Base-by-base conservation (phyloP, 768 basidiomycete species). In the Tricholoma saponaceum region DNA sequence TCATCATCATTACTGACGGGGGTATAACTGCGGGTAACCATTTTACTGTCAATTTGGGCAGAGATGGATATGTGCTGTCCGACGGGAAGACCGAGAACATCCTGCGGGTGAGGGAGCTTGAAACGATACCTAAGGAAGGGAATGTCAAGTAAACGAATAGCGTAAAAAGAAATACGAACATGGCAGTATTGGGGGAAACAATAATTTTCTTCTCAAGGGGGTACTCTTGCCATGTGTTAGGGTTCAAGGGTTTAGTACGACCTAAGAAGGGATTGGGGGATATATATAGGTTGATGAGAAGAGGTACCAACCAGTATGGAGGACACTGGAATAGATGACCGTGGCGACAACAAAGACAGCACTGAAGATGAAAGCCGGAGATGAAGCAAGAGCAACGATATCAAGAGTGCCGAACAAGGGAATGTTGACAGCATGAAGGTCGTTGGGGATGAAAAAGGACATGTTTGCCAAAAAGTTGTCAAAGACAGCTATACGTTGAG, bases 41-140 rank as follows among this genome's bases (percentile, higher is more conserved):
- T 81, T 78, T 98, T 98, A 66, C 93, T 95, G 64, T 89, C 83
- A 61, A 98, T 93, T 61, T 92, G 87, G 16, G 96, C 95, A 20
- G 85, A 83, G 55, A 99, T 82, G 51, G 91, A 87, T 66, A 99
- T 92, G 79, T 99, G 97, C 76, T 98, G 94, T 52, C 97, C 97
- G 62, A 94, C 87, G 57, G 97, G 97, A 3, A 99, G 87, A 57
- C 96, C 96, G 14, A 99, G 87, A 52, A 88, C 77, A 68, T 92
- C 89, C 32, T 84, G 81, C 8, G 81, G 67, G 60, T 81, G 78
- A 32, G 92, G 92, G 16, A 98, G 81, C 22, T 81, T 85, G 73
- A 97, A 97, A 57, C 94, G 94, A 80, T 98, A 98, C 64, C 95
- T 97, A 53, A 44, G 46, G 53, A 14, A 26, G 25, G 10, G 51